Evolutionary conservation across 768 basidiomycete species (phyloP).

Genomic region (Cystofilobasidium ferigula): DNA sequence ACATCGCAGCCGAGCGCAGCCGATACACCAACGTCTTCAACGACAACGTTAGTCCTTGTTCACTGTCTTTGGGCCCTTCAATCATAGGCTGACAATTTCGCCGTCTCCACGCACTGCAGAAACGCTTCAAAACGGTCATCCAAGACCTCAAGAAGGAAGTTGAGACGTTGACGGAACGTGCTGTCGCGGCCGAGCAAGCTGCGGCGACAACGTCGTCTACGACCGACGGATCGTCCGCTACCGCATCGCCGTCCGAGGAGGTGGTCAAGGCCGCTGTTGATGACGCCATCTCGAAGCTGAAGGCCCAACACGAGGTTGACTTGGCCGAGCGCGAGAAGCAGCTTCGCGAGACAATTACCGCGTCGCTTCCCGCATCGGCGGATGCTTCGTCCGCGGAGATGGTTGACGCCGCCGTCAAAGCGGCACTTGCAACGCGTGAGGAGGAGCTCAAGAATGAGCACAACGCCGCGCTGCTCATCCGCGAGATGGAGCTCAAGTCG

Average conservation of each 20-base stretch:
- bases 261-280: conserved; percentile 16
- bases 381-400: not conserved
- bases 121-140: conserved; percentile 2
- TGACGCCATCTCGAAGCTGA: conserved; percentile 15
- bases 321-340: conserved; percentile 22
- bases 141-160: not conserved
- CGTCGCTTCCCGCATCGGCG: not conserved
- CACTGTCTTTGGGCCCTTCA: not conserved
- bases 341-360: not conserved
- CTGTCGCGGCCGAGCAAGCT: not conserved
- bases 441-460: conserved; percentile 11
- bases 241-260: conserved; percentile 9
- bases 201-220: not conserved
- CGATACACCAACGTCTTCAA: conserved; percentile 13
- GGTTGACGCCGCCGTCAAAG: conserved; percentile 22
- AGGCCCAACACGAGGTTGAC: conserved; percentile 9
- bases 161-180: not conserved
- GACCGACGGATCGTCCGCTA: not conserved
- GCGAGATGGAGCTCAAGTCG: conserved; percentile 18
- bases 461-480: conserved; percentile 1
- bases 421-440: conserved; percentile 9
- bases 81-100: not conserved
- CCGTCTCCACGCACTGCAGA: not conserved
- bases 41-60: conserved; percentile 10
- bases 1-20: not conserved